Base-by-base conservation (phyloP, 352 stramenopile genomes). In the Globisporangium radiosum region DNA sequence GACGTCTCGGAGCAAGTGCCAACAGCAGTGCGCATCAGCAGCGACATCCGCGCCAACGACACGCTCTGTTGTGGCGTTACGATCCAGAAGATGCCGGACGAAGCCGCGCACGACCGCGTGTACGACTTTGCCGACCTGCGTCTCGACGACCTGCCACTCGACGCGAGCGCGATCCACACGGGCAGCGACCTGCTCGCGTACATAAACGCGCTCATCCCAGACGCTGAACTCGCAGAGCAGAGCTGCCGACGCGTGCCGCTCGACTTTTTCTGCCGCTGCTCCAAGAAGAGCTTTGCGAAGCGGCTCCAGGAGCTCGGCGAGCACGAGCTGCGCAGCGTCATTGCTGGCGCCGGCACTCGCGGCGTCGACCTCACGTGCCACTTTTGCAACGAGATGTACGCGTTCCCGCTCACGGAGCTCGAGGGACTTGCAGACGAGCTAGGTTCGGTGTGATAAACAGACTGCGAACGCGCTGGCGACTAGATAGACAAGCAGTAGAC, bases 251-350 rank as follows among this genome's bases (percentile, higher is more conserved):
- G 72, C 17, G 62, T 91, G 37, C 83, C 83, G 1, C 66, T 95
- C 15, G 85, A 95, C 65, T 95, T 85, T 50, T 93, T 78, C 58
- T 95, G 85, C 42, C 85, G 85, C 13, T 95, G 85, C 64, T 93
- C 82, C 6, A 88, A 88, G 63, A 71, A 87, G 43, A 71, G 66
- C 17, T 95, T 91, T 44, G 70, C 69, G 3, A 54, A 67, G 17
- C 72, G 76, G 7, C 67, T 92, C 4, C 72, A 73, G 49, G 69
- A 72, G n/a, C 73, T 93, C 45, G 76, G 78, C 5, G 25, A 55
- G 15, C 62, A 69, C 17, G 74, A 89, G 52, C 57, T 93, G 33
- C 56, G 69, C 45, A 54, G 78, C 33, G 73, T 92, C 50, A 71
- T 78, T 14, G 54, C 68, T n/a, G 73, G 82, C n/a, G 69, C 71